phyloP scores from a whole-genome alignment of 495 filamentous ascomycete species.

The Hypoxylon crocopeplum region DNA sequence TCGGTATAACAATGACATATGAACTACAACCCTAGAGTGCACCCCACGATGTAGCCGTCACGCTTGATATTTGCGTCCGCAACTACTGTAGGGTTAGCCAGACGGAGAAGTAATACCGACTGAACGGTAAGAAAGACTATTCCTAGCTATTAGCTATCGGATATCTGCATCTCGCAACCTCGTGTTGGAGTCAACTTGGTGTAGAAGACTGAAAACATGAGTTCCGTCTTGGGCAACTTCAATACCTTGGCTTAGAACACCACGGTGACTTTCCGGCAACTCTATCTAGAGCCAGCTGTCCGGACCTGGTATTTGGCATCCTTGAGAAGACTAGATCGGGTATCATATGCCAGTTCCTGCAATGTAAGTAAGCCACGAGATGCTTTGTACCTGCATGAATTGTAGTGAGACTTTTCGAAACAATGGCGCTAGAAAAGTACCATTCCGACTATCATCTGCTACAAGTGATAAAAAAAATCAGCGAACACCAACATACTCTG shows the following conservation, averaged over 20 bases:
- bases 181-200: constrained; percentile 13
- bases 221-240: constrained; percentile 17
- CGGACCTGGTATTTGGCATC: neutral
- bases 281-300: constrained; percentile 27
- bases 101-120: constrained; percentile 16
- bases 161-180: constrained; percentile 15
- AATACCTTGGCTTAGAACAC: constrained; percentile 1
- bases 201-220: neutral
- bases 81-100: too few species aligned
- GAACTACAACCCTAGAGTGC: constrained; percentile 8
- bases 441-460: neutral
- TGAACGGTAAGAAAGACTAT: constrained; percentile 5
- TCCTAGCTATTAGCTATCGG: constrained; percentile 5
- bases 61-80: too few species aligned
- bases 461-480: neutral
- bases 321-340: neutral
- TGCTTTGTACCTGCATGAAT: constrained; percentile 29
- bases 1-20: constrained; percentile 30
- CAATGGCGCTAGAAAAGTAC: constrained; percentile 13
- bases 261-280: constrained; percentile 7
- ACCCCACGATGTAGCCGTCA: constrained; percentile 16
- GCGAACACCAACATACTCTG: neutral
- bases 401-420: constrained; percentile 7
- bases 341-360: constrained; percentile 1
- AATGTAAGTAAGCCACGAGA: constrained; percentile 8